Evolutionary conservation across 2,329 filamentous ascomycete species (phyloP).

Genomic region (Colletotrichum tropicicola): DNA sequence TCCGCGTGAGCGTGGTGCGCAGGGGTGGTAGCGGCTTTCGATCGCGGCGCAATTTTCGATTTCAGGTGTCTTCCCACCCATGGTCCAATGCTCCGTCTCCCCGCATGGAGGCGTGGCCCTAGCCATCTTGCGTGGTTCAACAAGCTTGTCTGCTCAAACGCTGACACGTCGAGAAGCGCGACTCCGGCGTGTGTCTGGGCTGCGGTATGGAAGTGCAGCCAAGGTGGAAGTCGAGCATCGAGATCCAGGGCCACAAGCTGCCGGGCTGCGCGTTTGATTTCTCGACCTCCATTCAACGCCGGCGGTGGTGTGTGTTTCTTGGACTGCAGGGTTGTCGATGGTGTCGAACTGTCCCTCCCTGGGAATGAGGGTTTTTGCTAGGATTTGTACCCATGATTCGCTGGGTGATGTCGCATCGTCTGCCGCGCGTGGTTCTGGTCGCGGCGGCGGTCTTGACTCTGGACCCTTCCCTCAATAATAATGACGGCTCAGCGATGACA

Average conservation of each 20-base stretch:
- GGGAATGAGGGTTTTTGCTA: background rate
- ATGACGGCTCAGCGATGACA: background rate
- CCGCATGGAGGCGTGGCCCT: conserved; percentile 29
- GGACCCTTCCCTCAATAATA: background rate
- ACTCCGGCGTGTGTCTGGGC: conserved; percentile 11
- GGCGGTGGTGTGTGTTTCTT: background rate
- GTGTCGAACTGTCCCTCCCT: background rate
- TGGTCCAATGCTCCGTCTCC: conserved; percentile 22
- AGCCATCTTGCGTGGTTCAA: background rate
- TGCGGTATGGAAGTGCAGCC: background rate
- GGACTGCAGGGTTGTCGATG: background rate
- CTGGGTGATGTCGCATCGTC: background rate
- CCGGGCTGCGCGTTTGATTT: background rate
- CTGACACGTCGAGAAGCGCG: conserved; percentile 24
- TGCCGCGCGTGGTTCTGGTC: background rate
- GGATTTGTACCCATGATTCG: background rate
- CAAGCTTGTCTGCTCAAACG: conserved; percentile 14
- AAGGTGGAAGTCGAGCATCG: conserved; percentile 16
- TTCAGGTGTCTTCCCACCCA: conserved; percentile 19
- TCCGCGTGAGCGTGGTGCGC: conserved; percentile 23
- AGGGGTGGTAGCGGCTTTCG: conserved; percentile 25
- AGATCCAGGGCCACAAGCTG: conserved; percentile 14
- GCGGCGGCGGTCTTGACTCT: background rate
- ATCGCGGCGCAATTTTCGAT: conserved; percentile 32
- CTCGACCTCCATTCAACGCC: background rate